Conservation (phyloP, 129 eudicot species). For the Scalesia atractyloides region DNA sequence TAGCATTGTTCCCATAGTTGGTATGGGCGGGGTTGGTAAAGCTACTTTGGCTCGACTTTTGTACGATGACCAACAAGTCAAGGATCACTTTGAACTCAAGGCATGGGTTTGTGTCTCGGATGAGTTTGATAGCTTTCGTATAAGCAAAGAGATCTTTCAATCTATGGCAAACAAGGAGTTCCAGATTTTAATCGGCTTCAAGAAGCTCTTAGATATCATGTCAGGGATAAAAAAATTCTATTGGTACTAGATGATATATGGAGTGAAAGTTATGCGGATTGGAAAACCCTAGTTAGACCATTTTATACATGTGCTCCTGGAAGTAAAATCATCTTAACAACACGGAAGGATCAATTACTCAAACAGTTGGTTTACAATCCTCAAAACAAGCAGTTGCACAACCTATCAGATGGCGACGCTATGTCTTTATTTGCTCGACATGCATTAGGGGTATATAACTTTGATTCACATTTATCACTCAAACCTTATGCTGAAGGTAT, state of each 20-base stretch:
- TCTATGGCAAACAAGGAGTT: no score
- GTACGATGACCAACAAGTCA: no score
- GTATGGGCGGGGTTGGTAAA: no score
- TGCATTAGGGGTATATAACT: slow-evolving; percentile 8
- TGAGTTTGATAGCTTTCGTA: no score
- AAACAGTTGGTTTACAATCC: not conserved
- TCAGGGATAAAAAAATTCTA: not conserved
- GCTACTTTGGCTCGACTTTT: no score
- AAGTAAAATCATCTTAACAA: slow-evolving; percentile 3
- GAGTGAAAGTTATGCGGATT: slow-evolving; percentile 2
- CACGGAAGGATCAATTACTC: not conserved
- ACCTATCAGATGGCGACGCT: not conserved
- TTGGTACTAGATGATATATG: not conserved
- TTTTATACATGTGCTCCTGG: not conserved
- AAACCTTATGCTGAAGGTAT: not conserved
- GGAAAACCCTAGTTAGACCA: not conserved
- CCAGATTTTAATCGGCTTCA: not conserved
- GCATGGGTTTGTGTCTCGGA: no score
- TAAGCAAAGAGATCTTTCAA: no score
- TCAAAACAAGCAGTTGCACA: slow-evolving; percentile 1
- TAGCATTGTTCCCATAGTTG: no score
- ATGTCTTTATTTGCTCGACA: not conserved
- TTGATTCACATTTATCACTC: slow-evolving; percentile 7
- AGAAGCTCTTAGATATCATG: not conserved
- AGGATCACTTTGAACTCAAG: no score